Base-by-base conservation (phyloP, 441 rosid species). In the Dalechampia spathulata region DNA sequence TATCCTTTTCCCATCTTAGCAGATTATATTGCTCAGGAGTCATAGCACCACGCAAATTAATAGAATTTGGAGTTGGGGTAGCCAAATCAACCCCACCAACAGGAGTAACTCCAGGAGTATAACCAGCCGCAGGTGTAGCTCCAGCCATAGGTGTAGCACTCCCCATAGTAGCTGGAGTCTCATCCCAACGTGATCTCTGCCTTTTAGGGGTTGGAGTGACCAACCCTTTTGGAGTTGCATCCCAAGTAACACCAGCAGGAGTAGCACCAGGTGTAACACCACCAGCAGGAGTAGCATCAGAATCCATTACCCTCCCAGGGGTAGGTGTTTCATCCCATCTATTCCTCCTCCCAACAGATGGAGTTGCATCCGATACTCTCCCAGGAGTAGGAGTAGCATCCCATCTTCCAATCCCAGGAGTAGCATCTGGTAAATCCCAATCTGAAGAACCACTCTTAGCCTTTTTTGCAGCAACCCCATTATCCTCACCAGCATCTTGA, bases 291-390 rank as follows among this genome's bases (percentile, higher is more conserved):
- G 98, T 87, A 1, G 92, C 94, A 72, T 86, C 96, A 0, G 95
- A 78, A 74, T 92, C 97, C 6, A 75, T 83, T n/a, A 81, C 28
- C 38, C 99, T 77, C 7, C 99, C 97, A 0, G 97, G 99, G 0
- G 97, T 92, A 1, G 98, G 96, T 6, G 94, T 83, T 69, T 92
- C 99, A 43, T 92, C 99, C 99, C 97, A 92, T 44, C 97, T 78
- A 62, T 89, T 89, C 68, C 94, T 78, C 67, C 96, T 69, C 28
- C 88, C 88, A 27, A 58, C 70, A 6, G 83, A 77, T 0, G 98
- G 96, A 0, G 98, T 86, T 0, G 96, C 89, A 73, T 91, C 98
- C 7, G 82, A 75, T 8, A 73, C 79, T 63, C 96, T 83, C 39
- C 95, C 98, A 0, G 98, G 96, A 0, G 96, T 88, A 10, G 93